These are phyloP conservation scores for Zoysia matrella DNA, from an alignment of 202 grass and related monocot genomes.

Conservation along the genomic window DNA sequence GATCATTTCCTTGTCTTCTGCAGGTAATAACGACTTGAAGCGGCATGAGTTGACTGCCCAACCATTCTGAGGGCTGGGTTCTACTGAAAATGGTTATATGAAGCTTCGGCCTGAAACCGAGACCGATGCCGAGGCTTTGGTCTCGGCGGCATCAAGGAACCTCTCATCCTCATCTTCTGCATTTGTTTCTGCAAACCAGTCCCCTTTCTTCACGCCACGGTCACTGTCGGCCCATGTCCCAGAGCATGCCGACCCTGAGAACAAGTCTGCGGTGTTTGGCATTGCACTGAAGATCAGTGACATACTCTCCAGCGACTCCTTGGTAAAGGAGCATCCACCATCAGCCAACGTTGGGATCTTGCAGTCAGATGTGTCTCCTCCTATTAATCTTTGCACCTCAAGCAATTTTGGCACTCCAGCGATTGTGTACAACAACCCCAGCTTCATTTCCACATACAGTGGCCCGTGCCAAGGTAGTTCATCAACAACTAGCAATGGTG, in stretches of 20 bases:
- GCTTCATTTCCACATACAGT: constrained; percentile 61
- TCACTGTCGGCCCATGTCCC: constrained; percentile 56
- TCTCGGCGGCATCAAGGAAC: constrained; percentile 71
- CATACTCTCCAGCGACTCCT: constrained; percentile 50
- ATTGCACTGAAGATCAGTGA: constrained; percentile 51
- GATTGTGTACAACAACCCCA: constrained; percentile 68
- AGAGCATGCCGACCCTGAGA: constrained; percentile 41
- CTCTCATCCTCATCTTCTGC: constrained; percentile 87
- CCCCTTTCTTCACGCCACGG: constrained; percentile 90
- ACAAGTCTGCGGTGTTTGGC: constrained; percentile 34
- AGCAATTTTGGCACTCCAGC: constrained; percentile 80
- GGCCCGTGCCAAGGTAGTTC: constrained; percentile 65
- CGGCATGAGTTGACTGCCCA: constrained; percentile 36
- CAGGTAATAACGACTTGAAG: constrained; percentile 34
- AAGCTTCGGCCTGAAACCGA: constrained; percentile 94
- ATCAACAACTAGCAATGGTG: constrained; percentile 51
- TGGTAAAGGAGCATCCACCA: constrained; percentile 35
- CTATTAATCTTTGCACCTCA: constrained; percentile 67
- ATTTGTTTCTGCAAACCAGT: constrained; percentile 94
- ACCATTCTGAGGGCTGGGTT: constrained; percentile 48
- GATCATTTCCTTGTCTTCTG: constrained; percentile 37
- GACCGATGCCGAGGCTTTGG: constrained; percentile 64
- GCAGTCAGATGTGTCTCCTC: constrained; percentile 64
- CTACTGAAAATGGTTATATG: constrained; percentile 88
- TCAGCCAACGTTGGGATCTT: constrained; percentile 44